A percentile compares a stretch with the other conserved stretches of the same genome.
These are phyloP conservation scores for Seiridium cupressi DNA, from an alignment of 2,329 filamentous ascomycete genomes.

Conservation along the genomic window DNA sequence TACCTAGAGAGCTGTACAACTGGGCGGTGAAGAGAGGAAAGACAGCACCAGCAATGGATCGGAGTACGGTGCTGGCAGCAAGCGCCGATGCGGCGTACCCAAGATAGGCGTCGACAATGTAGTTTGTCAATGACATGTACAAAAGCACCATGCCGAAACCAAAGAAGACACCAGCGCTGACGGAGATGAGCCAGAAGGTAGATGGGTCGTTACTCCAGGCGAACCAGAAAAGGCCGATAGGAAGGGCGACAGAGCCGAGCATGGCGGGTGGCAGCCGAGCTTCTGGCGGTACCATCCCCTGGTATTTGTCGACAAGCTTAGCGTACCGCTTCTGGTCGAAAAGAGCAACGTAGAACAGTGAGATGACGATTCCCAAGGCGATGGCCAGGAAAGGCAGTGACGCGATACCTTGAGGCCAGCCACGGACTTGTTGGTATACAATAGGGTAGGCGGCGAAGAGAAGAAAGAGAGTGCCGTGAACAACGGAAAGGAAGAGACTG, in stretches of 20 bases:
- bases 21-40: constrained; percentile 46
- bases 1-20: constrained; percentile 37
- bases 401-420: constrained; percentile 47
- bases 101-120: constrained; percentile 9
- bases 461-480: constrained; percentile 38
- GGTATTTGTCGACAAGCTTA: constrained; percentile 31
- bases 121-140: constrained; percentile 8
- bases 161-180: constrained; percentile 11
- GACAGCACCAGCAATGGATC: constrained; percentile 42
- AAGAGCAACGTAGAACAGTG: constrained; percentile 43
- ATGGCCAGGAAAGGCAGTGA: constrained; percentile 57
- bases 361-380: constrained; percentile 49
- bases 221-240: constrained; percentile 11
- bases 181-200: constrained; percentile 6
- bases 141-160: constrained; percentile 11
- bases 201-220: constrained; percentile 9
- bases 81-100: constrained; percentile 11
- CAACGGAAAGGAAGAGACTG: constrained; percentile 50
- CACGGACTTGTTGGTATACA: constrained; percentile 49
- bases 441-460: constrained; percentile 43
- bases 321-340: constrained; percentile 44
- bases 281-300: constrained; percentile 55
- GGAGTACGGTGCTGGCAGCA: constrained; percentile 37
- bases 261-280: constrained; percentile 53
- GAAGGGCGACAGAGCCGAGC: constrained; percentile 9